Evolutionary conservation across 768 basidiomycete genomes (phyloP), one percentile per base, ranked within the genome.

Genomic region (Calocybe gangraenosa): DNA sequence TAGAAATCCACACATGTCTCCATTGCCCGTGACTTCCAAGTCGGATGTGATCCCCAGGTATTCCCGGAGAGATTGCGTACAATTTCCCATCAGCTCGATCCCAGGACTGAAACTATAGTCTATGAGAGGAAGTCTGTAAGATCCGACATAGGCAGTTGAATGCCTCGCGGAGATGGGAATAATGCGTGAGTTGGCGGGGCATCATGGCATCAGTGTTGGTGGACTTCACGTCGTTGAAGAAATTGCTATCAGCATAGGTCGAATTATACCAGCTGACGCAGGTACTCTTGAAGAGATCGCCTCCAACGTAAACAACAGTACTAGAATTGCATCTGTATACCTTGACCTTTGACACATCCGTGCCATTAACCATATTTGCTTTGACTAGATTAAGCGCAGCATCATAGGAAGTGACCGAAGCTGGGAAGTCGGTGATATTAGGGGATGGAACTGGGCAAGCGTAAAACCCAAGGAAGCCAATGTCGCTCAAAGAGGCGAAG

Each of bases 141-240:
- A 23, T 33, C 54, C 57, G 34, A 32, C 44, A 19, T 10, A 56
- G 23, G 37, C 53, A 40, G 14, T 49, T 28, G 17, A 28, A 14
- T 8, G 32, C 32, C 2, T 38, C 25, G 6, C 11, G 17, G 0
- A 5, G 11, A 13, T 43, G 19, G 32, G 47, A 19, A 3, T 42
- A 39, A 15, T 49, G 23, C 0, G 19, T 20, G 8, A 58, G 48
- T 19, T 54, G 52, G 20, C 50, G 52, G 0, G 52, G 50, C 50
- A 58, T 54, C 20, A 61, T 54, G 36, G 53, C 49, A 25, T 53
- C 59, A 18, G 51, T 55, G 32, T 61, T 57, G 6, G 59, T 57
- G 3, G 49, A 43, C 21, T 61, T 61, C 10, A 58, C 30, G 7
- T 23, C 45, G 13, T 11, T 8, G 44, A 55, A 61, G 20, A 55